Percentiles rank a stretch among this genome's conserved stretches.
Evolutionary conservation across 768 basidiomycete species (phyloP).

Genomic region (Kwoniella pini): DNA sequence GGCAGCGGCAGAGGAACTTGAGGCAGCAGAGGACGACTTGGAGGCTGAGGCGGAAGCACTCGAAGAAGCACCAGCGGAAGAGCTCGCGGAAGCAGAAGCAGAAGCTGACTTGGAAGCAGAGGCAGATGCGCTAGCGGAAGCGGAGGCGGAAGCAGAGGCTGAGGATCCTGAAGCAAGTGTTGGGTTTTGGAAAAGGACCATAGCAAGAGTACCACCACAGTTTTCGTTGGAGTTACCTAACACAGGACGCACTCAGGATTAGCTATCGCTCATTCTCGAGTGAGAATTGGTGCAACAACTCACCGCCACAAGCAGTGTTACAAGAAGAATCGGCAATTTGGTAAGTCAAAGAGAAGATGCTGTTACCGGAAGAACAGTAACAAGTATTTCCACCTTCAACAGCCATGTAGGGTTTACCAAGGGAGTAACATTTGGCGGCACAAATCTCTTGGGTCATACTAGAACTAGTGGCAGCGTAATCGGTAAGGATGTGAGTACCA

Average conservation of each 20-base stretch:
- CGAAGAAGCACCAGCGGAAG: neutral
- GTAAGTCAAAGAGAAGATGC: neutral
- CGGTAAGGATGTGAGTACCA: neutral
- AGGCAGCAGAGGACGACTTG: neutral
- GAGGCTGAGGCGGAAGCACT: neutral
- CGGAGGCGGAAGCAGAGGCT: neutral
- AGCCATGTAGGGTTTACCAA: slow-evolving; percentile 10
- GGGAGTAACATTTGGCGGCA: slow-evolving; percentile 9
- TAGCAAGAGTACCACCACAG: slow-evolving; percentile 2
- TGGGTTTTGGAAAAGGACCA: neutral
- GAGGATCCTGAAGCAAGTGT: neutral
- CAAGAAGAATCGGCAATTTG: too few relatives aligned
- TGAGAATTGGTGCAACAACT: too few relatives aligned
- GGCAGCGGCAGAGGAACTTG: neutral
- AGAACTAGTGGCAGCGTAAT: neutral
- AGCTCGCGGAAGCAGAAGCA: neutral
- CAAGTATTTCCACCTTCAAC: slow-evolving; percentile 17
- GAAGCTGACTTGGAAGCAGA: slow-evolving; percentile 1
- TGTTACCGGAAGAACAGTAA: slow-evolving; percentile 9
- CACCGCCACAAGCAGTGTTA: too few relatives aligned
- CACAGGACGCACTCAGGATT: too few relatives aligned
- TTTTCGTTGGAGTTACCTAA: slow-evolving; percentile 6
- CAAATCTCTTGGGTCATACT: slow-evolving; percentile 18
- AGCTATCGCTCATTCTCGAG: too few relatives aligned
- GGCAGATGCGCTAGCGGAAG: neutral